Evolutionary conservation across 1,284 basidiomycete species (phyloP).

Genomic region (Sparassis latifolia): DNA sequence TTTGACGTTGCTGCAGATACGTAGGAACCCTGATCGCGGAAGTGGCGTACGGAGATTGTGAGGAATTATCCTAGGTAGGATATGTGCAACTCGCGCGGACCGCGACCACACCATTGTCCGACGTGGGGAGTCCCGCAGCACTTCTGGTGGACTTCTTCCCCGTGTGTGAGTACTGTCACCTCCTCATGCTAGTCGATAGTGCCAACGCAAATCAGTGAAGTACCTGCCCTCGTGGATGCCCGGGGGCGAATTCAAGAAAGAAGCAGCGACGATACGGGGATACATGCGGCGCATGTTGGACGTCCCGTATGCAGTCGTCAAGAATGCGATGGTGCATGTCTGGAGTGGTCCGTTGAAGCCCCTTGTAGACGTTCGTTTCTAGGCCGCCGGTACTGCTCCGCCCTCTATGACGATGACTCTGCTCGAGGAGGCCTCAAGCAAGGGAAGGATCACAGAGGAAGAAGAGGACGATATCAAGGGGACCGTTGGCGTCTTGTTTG

Average conservation of each 20-base stretch:
- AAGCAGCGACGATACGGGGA: slow-evolving; percentile 33
- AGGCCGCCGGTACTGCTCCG: slow-evolving; percentile 36
- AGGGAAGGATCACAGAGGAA: slow-evolving; percentile 13
- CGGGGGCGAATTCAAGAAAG: slow-evolving; percentile 47
- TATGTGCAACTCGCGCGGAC: too few relatives aligned
- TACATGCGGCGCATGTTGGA: slow-evolving; percentile 37
- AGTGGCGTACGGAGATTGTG: too few relatives aligned
- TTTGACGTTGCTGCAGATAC: too few relatives aligned
- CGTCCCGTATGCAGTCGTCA: slow-evolving; percentile 47
- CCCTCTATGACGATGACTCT: slow-evolving; percentile 51
- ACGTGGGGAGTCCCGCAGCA: too few relatives aligned
- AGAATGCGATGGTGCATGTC: slow-evolving; percentile 37
- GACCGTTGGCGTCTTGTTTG: slow-evolving; percentile 46
- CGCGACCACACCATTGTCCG: too few relatives aligned
- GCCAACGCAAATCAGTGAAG: slow-evolving; percentile 24
- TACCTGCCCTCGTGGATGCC: slow-evolving; percentile 52
- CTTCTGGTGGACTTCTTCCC: too few relatives aligned
- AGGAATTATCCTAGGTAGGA: too few relatives aligned
- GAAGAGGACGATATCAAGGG: slow-evolving; percentile 54
- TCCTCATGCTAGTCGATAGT: neutral
- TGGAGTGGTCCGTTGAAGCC: neutral
- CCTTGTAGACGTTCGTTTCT: neutral
- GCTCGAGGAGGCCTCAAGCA: slow-evolving; percentile 26
- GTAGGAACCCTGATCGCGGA: too few relatives aligned
- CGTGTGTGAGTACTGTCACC: too few relatives aligned